Conservation (phyloP, 2,329 filamentous ascomycete genomes). For the Aaosphaeria pasadenensis region DNA sequence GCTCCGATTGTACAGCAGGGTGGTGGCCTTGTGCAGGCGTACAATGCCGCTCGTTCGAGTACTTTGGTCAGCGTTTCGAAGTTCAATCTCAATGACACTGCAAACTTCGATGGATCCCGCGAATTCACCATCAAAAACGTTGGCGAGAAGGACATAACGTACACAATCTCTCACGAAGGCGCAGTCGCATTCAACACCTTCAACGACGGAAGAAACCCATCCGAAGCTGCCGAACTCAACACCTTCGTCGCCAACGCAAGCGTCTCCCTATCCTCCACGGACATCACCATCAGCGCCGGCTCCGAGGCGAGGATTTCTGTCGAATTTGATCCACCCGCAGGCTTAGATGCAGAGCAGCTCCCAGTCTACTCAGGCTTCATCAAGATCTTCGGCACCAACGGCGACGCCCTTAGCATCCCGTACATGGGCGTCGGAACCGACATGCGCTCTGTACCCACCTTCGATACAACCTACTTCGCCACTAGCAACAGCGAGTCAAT, state of each 20-base stretch:
- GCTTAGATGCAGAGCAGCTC: background rate
- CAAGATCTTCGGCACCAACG: background rate
- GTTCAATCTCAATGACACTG: conserved; percentile 18
- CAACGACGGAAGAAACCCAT: background rate
- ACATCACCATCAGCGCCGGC: conserved; percentile 17
- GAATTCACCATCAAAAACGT: conserved; percentile 20
- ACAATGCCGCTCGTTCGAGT: conserved; percentile 13
- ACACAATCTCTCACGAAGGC: conserved; percentile 9
- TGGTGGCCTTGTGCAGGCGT: conserved; percentile 16
- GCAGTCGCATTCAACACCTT: conserved; percentile 17
- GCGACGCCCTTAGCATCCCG: conserved; percentile 6
- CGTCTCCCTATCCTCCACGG: background rate
- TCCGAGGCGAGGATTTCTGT: conserved; percentile 10
- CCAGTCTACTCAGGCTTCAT: conserved; percentile 1
- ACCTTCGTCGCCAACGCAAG: background rate
- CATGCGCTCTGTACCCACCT: conserved; percentile 2
- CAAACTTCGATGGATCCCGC: conserved; percentile 18
- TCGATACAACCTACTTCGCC: too few relatives aligned
- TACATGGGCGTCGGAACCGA: conserved; percentile 19
- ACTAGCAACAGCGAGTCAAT: too few relatives aligned
- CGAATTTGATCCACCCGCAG: conserved; percentile 1
- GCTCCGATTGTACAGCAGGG: conserved; percentile 22
- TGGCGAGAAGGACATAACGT: conserved; percentile 5
- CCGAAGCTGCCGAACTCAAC: background rate
- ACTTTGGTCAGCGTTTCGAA: conserved; percentile 11